Base-by-base conservation (phyloP, 495 filamentous ascomycete genomes). In the Trichoderma virens region DNA sequence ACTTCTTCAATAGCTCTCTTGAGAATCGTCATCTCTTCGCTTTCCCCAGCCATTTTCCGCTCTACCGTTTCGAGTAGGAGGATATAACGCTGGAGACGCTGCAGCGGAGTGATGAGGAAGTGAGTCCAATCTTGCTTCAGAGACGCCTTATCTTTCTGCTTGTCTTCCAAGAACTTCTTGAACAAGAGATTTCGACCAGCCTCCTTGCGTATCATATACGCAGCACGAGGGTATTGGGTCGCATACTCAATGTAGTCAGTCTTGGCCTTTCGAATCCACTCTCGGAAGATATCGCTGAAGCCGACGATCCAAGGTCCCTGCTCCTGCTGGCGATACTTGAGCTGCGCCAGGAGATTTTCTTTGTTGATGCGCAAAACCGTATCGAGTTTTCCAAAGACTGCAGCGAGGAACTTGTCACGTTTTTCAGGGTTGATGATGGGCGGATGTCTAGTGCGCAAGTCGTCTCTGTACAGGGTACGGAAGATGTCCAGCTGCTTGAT, bases 181-280 rank as follows among this genome's bases (percentile, higher is more conserved):
- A 99, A 99, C 30, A 92, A 79, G 25, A 93, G 75, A 69, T 99
- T 99, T 34, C 88, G 83, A 62, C 90, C 86, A 0, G 88, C 80
- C 75, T 99, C 94, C 73, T 89, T 91, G 59, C 91, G 87, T 27
- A 99, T 85, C 43, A 92, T 76, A 74, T 89, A 92, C 38, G 83
- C 87, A 0, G 94, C 94, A 56, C 89, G 84, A 0, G 94, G 93
- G 64, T 92, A 98, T 0, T 85, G 87, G 1, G 90, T 88, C 60
- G 93, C 91, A 75, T 98, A 99, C 51, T 93, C 93, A 65, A 97
- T 86, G 75, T 98, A 99, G 1, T 89, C 87, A 5, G 78, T 75
- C 75, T 88, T 91, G 2, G 95, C 94, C 75, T 97, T 98, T 61
- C 94, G 84, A 68, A 99, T 96, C 94, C 94, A 99, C 75, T 99